Evolutionary conservation across 768 basidiomycete species (phyloP).

Genomic region (Boletus sp.): DNA sequence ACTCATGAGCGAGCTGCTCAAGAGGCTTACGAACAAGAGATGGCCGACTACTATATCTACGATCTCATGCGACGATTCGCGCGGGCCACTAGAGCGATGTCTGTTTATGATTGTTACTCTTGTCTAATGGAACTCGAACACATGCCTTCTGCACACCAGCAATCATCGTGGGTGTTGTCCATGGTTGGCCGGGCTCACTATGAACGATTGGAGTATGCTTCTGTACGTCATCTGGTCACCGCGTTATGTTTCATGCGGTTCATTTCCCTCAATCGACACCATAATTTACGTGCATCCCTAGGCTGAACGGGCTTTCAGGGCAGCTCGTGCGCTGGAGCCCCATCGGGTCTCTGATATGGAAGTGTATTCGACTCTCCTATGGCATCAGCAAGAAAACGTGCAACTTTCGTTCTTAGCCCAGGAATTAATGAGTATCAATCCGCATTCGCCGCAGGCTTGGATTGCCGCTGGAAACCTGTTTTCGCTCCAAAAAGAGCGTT

Average conservation of each 20-base stretch:
- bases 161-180: constrained; percentile 72
- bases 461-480: constrained; percentile 96
- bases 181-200: constrained; percentile 87
- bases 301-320: constrained; percentile 89
- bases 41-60: constrained; percentile 83
- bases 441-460: constrained; percentile 88
- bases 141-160: constrained; percentile 70
- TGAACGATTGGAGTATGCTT: constrained; percentile 83
- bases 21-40: constrained; percentile 64
- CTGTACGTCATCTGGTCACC: constrained; percentile 52
- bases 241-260: constrained; percentile 6
- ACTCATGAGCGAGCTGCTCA: constrained; percentile 69
- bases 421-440: constrained; percentile 79
- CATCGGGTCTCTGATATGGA: constrained; percentile 92
- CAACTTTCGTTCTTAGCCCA: constrained; percentile 91
- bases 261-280: constrained; percentile 13
- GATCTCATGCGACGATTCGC: constrained; percentile 80
- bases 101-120: constrained; percentile 69
- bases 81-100: constrained; percentile 68
- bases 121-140: constrained; percentile 75
- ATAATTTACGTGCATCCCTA: constrained; percentile 34
- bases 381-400: constrained; percentile 86
- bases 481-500: constrained; percentile 89
- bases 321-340: constrained; percentile 81
- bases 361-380: constrained; percentile 91